Evolutionary conservation across 2,329 filamentous ascomycete genomes (phyloP).

Genomic region (Exophiala spinifera): DNA sequence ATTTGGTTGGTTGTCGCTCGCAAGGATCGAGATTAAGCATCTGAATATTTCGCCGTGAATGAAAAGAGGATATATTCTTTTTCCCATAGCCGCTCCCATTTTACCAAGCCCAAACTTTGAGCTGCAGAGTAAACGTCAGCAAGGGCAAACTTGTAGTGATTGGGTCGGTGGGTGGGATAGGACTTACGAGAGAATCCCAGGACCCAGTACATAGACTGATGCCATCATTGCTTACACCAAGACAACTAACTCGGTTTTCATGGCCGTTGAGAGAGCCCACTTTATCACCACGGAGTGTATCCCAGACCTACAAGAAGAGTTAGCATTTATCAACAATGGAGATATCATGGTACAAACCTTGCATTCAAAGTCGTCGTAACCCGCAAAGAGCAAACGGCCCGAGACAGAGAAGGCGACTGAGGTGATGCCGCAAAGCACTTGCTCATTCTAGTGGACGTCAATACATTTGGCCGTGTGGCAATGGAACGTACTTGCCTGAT

Average conservation of each 20-base stretch:
- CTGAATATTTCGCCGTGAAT: conserved; percentile 1
- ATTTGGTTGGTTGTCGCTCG: conserved; percentile 1
- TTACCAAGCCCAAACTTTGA: conserved; percentile 85
- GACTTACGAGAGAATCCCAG: conserved; percentile 94
- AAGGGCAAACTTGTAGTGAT: neutral
- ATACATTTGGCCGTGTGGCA: neutral
- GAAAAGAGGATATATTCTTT: conserved; percentile 13
- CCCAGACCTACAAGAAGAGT: conserved; percentile 73
- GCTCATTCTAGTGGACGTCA: conserved; percentile 68
- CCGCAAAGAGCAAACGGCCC: conserved; percentile 88
- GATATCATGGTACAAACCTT: conserved; percentile 66
- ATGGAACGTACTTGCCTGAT: conserved; percentile 52
- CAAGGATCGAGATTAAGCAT: conserved; percentile 2
- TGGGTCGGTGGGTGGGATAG: neutral
- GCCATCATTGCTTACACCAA: conserved; percentile 97
- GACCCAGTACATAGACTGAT: conserved; percentile 99
- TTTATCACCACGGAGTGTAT: conserved; percentile 92
- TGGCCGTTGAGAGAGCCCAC: conserved; percentile 95
- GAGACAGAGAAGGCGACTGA: conserved; percentile 98
- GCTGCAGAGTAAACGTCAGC: conserved; percentile 51
- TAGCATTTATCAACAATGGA: conserved; percentile 22
- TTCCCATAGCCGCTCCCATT: neutral
- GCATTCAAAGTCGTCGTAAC: conserved; percentile 99
- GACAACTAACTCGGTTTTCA: conserved; percentile 97
- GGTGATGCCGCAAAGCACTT: conserved; percentile 95